Evolutionary conservation across 2,329 filamentous ascomycete genomes (phyloP), one percentile per base, ranked within the genome.

Genomic region (Neonectria punicea): DNA sequence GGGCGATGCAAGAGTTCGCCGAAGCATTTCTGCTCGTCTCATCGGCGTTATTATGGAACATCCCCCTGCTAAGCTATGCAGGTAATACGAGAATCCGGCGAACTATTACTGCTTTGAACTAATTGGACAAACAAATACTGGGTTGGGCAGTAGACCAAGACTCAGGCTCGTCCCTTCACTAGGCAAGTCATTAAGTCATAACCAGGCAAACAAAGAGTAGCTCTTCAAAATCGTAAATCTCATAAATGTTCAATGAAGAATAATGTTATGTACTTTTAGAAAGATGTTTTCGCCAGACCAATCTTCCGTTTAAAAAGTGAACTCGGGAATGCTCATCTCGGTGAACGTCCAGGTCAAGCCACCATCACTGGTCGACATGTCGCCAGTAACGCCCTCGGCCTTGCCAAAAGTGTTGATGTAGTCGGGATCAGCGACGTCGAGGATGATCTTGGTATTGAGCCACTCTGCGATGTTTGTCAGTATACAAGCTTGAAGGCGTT

Each of bases 391-490:
- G 7, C 57, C 57, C 2, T 51, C 32, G 13, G 30, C 58, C 63
- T 65, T 65, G 16, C 34, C 41, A 18, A 56, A n/a, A 2, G 62
- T 65, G 49, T 53, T 55, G 51, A 67, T 67, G 49, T 72, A 70
- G 34, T 69, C 50, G 25, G 70, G 57, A 10, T 72, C 68, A 10
- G 70, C 53, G 4, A 53, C 47, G 22, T 68, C 54, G 1, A 72
- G 60, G 22, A 58, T 65, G 28, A 68, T 68, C 53, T 63, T 65
- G 14, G 68, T 70, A 18, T 72, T 59, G 47, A 71, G 57, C 70
- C 70, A 72, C 34, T 61, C 68, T 73, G 20, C 14, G 11, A 16
- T 6, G 3, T 18, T 0, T 1, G 3, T 14, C 5, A 20, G 61
- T 58, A 11, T 55, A 46, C 18, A 44, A 2, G 20, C 1, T 11